Evolutionary conservation across 345 rosid genomes (phyloP).

Genomic region (Abelmoschus esculentus): DNA sequence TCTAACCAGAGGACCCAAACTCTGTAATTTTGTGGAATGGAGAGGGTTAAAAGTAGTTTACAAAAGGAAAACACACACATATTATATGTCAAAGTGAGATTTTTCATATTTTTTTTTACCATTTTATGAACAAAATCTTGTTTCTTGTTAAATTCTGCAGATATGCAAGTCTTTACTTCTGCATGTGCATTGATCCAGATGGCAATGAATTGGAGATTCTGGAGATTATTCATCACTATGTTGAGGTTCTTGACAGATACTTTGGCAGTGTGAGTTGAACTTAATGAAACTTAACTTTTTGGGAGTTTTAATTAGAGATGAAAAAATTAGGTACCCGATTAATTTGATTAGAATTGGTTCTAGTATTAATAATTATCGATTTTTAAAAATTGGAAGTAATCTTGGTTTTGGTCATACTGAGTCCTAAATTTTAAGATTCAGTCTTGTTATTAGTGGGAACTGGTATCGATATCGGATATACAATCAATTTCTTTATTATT

Average conservation of each 20-base stretch:
- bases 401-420: too few species aligned
- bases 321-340: too few species aligned
- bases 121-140: neutral
- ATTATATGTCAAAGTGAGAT: neutral
- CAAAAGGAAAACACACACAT: conserved; percentile 34
- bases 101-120: neutral
- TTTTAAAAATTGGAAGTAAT: too few species aligned
- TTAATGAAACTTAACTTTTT: neutral
- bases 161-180: conserved; percentile 94
- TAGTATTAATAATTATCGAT: too few species aligned
- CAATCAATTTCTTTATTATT: too few species aligned
- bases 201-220: conserved; percentile 75
- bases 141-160: conserved; percentile 26
- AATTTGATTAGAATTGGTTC: too few species aligned
- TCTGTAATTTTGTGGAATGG: conserved; percentile 92
- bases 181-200: conserved; percentile 89
- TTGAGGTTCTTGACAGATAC: neutral
- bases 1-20: conserved; percentile 80
- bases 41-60: conserved; percentile 88
- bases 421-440: too few species aligned
- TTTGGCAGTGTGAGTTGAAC: neutral
- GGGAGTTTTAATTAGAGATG: neutral
- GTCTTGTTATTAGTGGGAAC: too few species aligned
- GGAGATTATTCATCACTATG: neutral
- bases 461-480: too few species aligned